These are phyloP conservation scores for Diplotaxis tenuifolia DNA, from an alignment of 345 rosid species.

Conservation along the genomic window DNA sequence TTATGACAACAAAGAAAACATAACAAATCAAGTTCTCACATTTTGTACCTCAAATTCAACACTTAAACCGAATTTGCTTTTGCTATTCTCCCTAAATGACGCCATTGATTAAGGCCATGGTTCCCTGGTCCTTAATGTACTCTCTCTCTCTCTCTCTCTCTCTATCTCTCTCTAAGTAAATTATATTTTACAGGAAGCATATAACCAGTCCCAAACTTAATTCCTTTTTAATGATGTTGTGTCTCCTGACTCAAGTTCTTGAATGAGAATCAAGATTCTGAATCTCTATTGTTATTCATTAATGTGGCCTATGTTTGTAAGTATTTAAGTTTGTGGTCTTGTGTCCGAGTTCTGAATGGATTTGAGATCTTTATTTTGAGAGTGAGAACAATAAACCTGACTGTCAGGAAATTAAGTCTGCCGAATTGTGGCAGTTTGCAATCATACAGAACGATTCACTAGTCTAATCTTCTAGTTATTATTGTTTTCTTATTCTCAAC, in stretches of 20 bases:
- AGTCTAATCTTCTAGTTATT: not conserved
- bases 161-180: not conserved
- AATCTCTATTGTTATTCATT: not conserved
- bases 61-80: conserved; percentile 2
- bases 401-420: not conserved
- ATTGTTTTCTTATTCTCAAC: not conserved
- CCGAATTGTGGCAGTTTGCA: not conserved
- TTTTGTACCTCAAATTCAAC: not conserved
- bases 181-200: not conserved
- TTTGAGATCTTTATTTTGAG: not conserved
- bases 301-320: not conserved
- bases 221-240: not conserved
- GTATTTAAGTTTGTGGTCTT: not conserved
- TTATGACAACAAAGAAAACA: conserved; percentile 25
- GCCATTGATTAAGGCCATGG: conserved; percentile 31
- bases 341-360: not conserved
- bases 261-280: not conserved
- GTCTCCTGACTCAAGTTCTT: not conserved
- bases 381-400: not conserved
- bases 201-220: not conserved
- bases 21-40: conserved; percentile 11
- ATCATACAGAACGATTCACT: not conserved
- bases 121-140: conserved; percentile 1
- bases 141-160: not conserved
- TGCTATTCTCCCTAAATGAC: conserved; percentile 22